Percentiles rank a stretch among this genome's conserved stretches.
phyloP scores from a whole-genome alignment of 129 eudicot genomes.

The Mikania micrantha region DNA sequence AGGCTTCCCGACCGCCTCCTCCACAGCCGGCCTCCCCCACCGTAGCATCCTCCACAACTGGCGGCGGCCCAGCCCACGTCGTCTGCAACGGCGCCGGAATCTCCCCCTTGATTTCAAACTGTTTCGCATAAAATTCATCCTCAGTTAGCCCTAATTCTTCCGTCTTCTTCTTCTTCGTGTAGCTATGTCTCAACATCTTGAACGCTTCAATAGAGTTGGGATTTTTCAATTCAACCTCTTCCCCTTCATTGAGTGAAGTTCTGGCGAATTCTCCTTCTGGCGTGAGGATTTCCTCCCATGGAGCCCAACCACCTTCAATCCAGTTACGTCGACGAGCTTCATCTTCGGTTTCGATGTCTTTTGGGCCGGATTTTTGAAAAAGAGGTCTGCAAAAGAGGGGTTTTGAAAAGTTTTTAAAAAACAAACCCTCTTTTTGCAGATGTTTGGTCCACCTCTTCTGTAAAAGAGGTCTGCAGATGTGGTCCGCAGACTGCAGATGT shows the following conservation, averaged over 20 bases:
- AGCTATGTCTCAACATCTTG: constrained; percentile 69
- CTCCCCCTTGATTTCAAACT: constrained; percentile 80
- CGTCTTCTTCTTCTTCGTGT: constrained; percentile 60
- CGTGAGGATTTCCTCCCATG: constrained; percentile 92
- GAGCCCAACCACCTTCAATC: constrained; percentile 96
- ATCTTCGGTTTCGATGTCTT: constrained; percentile 71
- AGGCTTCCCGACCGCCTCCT: no score
- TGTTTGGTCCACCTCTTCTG: no score
- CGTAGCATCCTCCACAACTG: no score
- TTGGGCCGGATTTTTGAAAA: constrained; percentile 57
- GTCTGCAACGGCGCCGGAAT: constrained; percentile 59
- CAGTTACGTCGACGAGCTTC: constrained; percentile 87
- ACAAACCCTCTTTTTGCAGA: no score
- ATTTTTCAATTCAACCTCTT: constrained; percentile 57
- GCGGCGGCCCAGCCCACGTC: constrained; percentile 62
- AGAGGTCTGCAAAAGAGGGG: no score
- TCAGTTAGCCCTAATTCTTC: constrained; percentile 72
- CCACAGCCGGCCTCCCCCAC: no score
- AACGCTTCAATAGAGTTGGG: constrained; percentile 89
- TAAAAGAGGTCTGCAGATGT: no score
- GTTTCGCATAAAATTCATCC: constrained; percentile 74
- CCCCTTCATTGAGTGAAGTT: constrained; percentile 79
- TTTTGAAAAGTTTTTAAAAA: no score
- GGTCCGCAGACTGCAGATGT: no score
- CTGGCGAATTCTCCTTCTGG: constrained; percentile 85